Evolutionary conservation across 73 alveolate species (phyloP).

Genomic region (Breviolum minutum): DNA sequence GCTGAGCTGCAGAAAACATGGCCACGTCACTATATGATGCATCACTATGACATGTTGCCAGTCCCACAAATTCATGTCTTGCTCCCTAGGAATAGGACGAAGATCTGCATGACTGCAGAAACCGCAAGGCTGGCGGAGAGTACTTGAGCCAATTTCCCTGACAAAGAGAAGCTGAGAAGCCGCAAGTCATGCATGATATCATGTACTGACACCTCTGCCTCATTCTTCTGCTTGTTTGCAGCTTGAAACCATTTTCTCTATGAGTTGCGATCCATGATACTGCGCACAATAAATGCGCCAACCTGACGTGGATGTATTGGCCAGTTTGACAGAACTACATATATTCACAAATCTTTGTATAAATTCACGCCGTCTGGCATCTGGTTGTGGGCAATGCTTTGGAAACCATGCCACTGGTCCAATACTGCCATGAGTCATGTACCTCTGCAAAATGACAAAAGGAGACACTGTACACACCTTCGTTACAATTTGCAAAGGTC

Average conservation of each 20-base stretch:
- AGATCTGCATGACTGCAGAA: conserved; percentile 14
- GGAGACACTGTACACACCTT: not conserved
- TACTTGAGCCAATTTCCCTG: conserved; percentile 21
- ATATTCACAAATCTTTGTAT: no score
- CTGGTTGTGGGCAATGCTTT: no score
- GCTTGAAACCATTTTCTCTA: not conserved
- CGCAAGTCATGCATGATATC: not conserved
- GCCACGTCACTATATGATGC: not conserved
- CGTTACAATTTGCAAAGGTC: not conserved
- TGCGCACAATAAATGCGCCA: not conserved
- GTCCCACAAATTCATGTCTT: no score
- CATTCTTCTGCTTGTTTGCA: no score
- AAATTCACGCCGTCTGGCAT: no score
- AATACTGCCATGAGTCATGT: not conserved
- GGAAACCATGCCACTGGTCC: not conserved
- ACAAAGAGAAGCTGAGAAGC: no score
- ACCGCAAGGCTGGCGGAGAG: not conserved
- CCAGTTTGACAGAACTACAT: no score
- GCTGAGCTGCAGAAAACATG: not conserved
- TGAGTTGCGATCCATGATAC: conserved; percentile 22
- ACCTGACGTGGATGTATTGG: not conserved
- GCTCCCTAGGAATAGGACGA: not conserved
- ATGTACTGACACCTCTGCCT: not conserved
- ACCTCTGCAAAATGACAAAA: not conserved
- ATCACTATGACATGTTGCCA: no score